Evolutionary conservation across 208 protist species (phyloP).

Genomic region (Naegleria fowleri): DNA sequence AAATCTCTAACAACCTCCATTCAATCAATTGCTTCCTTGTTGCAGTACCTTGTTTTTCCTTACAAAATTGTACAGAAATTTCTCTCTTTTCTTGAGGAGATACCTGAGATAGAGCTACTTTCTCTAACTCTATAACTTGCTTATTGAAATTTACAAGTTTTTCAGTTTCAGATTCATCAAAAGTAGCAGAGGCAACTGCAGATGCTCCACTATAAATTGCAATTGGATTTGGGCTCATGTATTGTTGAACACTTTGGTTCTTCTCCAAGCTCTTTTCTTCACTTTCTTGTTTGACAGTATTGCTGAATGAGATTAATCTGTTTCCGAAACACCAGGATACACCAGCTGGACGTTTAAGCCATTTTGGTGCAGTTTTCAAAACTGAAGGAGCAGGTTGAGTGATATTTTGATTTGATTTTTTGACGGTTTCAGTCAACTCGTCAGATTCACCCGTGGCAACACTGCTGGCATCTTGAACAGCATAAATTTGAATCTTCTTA

Average conservation of each 20-base stretch:
- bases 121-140: not conserved
- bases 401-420: not conserved
- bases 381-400: not conserved
- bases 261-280: not conserved
- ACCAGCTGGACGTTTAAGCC: constrained; percentile 54
- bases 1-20: not conserved
- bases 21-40: not conserved
- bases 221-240: not conserved
- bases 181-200: constrained; percentile 39
- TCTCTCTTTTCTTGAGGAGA: not conserved
- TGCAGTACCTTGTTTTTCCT: not conserved
- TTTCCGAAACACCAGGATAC: constrained; percentile 74
- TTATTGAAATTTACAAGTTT: constrained; percentile 32
- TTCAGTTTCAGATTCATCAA: not conserved
- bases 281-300: not conserved
- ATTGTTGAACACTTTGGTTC: not conserved
- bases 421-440: not conserved
- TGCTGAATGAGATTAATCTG: constrained; percentile 50
- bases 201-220: constrained; percentile 36
- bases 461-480: constrained; percentile 30
- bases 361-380: constrained; percentile 51
- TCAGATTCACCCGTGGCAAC: not conserved
- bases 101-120: constrained; percentile 41
- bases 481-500: constrained; percentile 36
- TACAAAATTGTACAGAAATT: not conserved